Base-by-base conservation (phyloP, 176 grass and related monocot genomes). In the Raddia distichophylla region DNA sequence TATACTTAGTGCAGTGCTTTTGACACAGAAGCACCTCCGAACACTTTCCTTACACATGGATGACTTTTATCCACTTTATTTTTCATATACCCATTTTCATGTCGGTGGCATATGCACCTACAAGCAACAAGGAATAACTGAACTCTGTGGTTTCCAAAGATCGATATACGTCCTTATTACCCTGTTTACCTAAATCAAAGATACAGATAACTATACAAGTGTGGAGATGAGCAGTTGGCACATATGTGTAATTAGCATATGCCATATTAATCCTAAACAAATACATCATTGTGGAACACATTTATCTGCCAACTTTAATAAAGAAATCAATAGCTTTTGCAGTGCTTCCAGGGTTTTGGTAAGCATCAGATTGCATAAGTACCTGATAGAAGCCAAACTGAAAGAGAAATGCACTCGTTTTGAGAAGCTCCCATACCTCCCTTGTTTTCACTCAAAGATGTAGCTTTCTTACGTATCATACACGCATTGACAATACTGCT, bases 1-100 rank as follows among this genome's bases (percentile, higher is more conserved):
- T 68, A 88, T 80, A 68, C 53, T 88, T 14, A 73, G 45, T 15
- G 42, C 51, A 53, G 61, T 67, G 44, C 61, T 74, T 84, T 66
- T 84, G 78, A 70, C 45, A 42, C 17, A 70, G 16, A 69, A 45
- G 37, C 55, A n/a, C 67, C 19, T 68, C 81, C 40, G 43, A 78
- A 84, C 43, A 12, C 52, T 10, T 8, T 74, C 84, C 69, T 61
- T 67, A 74, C 76, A 67, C 70, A 7, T 60, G 55, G 44, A 51
- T 7, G 34, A 54, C 63, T 44, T 87, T 77, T 71, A 33, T 57
- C 57, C 34, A 35, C 64, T 77, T 82, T 63, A 79, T 79, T 64
- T 57, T 76, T 44, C 54, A 75, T 19, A 33, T 75, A 43, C 49
- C 42, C 9, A 12, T 66, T 60, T 63, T 20, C 22, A 71, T 79